phyloP scores from a whole-genome alignment of 2,329 filamentous ascomycete genomes.

The Blastomyces gilchristii region DNA sequence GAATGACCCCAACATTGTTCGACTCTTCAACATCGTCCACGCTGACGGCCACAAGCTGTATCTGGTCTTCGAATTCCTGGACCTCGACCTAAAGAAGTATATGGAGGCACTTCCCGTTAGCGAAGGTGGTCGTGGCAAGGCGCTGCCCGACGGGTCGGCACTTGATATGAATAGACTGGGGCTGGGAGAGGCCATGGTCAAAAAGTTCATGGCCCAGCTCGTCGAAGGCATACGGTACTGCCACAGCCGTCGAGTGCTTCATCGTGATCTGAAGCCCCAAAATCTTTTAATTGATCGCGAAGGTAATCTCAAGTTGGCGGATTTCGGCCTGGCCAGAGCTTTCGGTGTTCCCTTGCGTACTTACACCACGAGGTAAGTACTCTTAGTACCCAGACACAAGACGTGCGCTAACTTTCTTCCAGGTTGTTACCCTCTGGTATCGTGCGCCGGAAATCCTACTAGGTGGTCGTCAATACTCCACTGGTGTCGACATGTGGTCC shows the following conservation, averaged over 20 bases:
- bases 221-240: constrained; percentile 79
- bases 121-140: constrained; percentile 75
- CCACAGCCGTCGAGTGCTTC: constrained; percentile 76
- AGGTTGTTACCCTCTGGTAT: constrained; percentile 90
- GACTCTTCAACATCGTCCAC: constrained; percentile 83
- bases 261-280: constrained; percentile 97
- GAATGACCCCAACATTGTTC: constrained; percentile 82
- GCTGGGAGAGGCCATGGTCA: constrained; percentile 69
- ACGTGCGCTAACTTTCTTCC: constrained; percentile 10
- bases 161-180: constrained; percentile 56
- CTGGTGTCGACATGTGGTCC: constrained; percentile 93
- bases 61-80: constrained; percentile 84
- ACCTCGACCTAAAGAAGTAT: constrained; percentile 88
- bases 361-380: constrained; percentile 71
- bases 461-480: constrained; percentile 84
- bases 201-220: constrained; percentile 86
- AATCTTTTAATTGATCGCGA: constrained; percentile 92
- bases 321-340: constrained; percentile 88
- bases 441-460: constrained; percentile 82
- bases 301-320: constrained; percentile 94
- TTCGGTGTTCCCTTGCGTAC: constrained; percentile 86
- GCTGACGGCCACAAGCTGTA: constrained; percentile 92
- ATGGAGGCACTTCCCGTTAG: constrained; percentile 82
- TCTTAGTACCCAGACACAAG: background rate
- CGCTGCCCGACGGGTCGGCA: constrained; percentile 66